Evolutionary conservation across 345 rosid genomes (phyloP).

Genomic region (Kandelia obovata): DNA sequence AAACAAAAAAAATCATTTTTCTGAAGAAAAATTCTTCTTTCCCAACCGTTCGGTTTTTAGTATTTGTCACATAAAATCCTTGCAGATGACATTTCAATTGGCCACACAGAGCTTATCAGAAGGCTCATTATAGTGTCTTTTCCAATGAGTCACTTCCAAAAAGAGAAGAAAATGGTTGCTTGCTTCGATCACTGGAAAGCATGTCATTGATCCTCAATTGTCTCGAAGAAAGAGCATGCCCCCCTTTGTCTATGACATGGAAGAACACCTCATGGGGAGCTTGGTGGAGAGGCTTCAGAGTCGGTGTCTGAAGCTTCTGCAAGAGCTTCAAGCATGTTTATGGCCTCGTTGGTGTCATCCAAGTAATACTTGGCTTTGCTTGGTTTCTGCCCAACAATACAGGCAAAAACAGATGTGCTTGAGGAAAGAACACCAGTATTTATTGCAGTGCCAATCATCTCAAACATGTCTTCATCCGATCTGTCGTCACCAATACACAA

Average conservation of each 20-base stretch:
- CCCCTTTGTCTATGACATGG: background rate
- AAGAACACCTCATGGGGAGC: conserved; percentile 33
- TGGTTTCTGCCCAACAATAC: conserved; percentile 98
- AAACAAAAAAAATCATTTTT: background rate
- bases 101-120: background rate
- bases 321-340: conserved; percentile 54
- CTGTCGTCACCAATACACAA: conserved; percentile 72
- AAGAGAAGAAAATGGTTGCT: conserved; percentile 17
- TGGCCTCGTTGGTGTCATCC: conserved; percentile 56
- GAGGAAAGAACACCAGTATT: conserved; percentile 39
- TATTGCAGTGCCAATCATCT: conserved; percentile 43
- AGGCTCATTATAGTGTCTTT: background rate
- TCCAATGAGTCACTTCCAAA: conserved; percentile 17
- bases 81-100: background rate
- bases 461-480: conserved; percentile 83
- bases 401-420: conserved; percentile 55
- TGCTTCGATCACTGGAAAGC: conserved; percentile 22
- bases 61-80: conserved; percentile 10
- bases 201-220: conserved; percentile 6
- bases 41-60: background rate
- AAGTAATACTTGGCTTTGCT: conserved; percentile 94
- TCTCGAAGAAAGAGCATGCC: conserved; percentile 7
- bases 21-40: background rate
- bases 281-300: conserved; percentile 23
- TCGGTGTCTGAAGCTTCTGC: conserved; percentile 51